Conservation (phyloP, 2,329 filamentous ascomycete genomes). For the Acarospora socialis region DNA sequence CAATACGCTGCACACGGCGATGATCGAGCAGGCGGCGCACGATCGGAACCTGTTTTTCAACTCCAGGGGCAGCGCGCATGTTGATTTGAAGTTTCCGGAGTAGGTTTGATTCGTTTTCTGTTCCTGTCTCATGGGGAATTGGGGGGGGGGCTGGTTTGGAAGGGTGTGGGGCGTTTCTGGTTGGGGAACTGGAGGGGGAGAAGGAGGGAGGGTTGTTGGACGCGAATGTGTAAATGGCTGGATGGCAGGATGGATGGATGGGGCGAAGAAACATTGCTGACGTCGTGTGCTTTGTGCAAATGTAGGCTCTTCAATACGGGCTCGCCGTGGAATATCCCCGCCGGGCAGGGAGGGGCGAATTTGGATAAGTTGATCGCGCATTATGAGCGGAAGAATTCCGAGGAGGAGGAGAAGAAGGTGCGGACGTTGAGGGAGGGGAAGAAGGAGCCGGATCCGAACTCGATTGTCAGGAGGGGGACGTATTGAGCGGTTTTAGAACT, state of each 20-base stretch:
- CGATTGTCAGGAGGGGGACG: too few relatives aligned
- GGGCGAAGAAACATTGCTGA: slow-evolving; percentile 5
- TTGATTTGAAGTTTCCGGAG: slow-evolving; percentile 50
- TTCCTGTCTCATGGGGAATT: neutral
- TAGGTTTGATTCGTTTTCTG: slow-evolving; percentile 30
- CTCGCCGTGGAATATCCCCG: slow-evolving; percentile 49
- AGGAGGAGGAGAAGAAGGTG: slow-evolving; percentile 43
- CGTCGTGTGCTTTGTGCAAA: neutral
- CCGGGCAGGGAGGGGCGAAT: slow-evolving; percentile 43
- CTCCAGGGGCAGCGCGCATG: slow-evolving; percentile 28
- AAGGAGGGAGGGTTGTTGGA: neutral
- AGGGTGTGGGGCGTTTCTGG: slow-evolving; percentile 2
- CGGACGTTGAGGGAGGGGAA: slow-evolving; percentile 30
- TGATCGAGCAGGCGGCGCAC: slow-evolving; percentile 47
- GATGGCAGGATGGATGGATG: neutral
- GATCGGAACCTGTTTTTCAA: slow-evolving; percentile 47
- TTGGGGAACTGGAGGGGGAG: slow-evolving; percentile 1
- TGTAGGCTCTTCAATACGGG: slow-evolving; percentile 47
- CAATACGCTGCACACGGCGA: slow-evolving; percentile 46
- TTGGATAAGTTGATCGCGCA: slow-evolving; percentile 47
- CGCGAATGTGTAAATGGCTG: neutral
- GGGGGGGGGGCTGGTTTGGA: slow-evolving; percentile 1
- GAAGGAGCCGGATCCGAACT: too few relatives aligned
- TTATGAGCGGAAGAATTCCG: slow-evolving; percentile 44
- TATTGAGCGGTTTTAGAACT: too few relatives aligned